These are phyloP conservation scores for Candida dendrica DNA, from an alignment of 805 yeast species.

Conservation along the genomic window DNA sequence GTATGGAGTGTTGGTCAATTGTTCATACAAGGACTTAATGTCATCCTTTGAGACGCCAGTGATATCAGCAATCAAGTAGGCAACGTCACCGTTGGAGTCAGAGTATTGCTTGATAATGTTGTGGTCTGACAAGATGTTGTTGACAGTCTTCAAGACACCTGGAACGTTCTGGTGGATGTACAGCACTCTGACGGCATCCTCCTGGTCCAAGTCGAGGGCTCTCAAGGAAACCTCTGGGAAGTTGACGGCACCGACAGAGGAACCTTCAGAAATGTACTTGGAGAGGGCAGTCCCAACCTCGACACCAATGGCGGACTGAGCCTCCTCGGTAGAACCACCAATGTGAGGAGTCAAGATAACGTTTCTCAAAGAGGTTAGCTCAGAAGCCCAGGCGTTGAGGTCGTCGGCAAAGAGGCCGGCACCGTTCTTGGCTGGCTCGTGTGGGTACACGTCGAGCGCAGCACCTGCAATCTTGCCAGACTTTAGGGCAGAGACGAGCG, in stretches of 20 bases:
- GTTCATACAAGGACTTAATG: constrained; percentile 76
- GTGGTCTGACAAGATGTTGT: constrained; percentile 88
- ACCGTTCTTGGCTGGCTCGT: constrained; percentile 97
- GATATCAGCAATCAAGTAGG: constrained; percentile 97
- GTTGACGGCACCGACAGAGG: constrained; percentile 91
- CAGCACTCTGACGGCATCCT: constrained; percentile 83
- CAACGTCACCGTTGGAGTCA: constrained; percentile 94
- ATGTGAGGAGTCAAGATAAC: constrained; percentile 94
- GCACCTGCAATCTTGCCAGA: constrained; percentile 94
- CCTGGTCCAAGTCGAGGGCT: constrained; percentile 80
- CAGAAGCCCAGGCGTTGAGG: constrained; percentile 78
- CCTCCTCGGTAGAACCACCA: constrained; percentile 99
- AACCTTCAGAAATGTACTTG: constrained; percentile 93
- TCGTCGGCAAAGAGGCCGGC: constrained; percentile 64
- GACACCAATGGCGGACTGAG: constrained; percentile 94
- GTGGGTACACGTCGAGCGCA: constrained; percentile 92
- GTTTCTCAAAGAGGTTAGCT: constrained; percentile 75
- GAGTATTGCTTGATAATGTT: constrained; percentile 97
- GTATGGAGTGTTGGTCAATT: constrained; percentile 83
- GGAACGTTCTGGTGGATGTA: constrained; percentile 98
- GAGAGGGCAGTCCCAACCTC: constrained; percentile 86
- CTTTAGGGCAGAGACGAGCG: constrained; percentile 85
- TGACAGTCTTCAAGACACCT: constrained; percentile 95
- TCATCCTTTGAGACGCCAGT: constrained; percentile 76
- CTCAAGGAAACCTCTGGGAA: constrained; percentile 97